phyloP scores from a whole-genome alignment of 768 basidiomycete species.

The Cyclocybe cylindracea region DNA sequence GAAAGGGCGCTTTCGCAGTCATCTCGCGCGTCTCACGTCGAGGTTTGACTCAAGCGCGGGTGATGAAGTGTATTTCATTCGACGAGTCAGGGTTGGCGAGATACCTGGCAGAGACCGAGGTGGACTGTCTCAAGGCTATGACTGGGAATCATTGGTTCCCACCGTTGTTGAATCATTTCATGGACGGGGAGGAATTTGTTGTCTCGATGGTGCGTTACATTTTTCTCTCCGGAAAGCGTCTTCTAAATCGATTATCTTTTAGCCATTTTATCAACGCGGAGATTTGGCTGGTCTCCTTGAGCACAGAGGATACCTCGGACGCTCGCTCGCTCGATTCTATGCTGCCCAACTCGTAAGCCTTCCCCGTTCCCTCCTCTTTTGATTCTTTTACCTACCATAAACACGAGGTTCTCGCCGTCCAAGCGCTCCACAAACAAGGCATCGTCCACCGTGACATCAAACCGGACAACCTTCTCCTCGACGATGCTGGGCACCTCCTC shows the following conservation, averaged over 20 bases:
- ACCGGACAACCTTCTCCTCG: conserved; percentile 35
- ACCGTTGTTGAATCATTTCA: conserved; percentile 21
- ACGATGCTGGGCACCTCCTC: conserved; percentile 30
- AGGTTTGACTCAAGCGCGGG: conserved; percentile 21
- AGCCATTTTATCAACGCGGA: conserved; percentile 26
- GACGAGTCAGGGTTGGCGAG: conserved; percentile 24
- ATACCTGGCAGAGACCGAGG: conserved; percentile 23
- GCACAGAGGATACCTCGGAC: conserved; percentile 23
- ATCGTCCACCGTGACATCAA: conserved; percentile 39
- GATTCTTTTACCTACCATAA: not conserved
- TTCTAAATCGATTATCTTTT: not conserved
- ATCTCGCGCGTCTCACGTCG: conserved; percentile 24
- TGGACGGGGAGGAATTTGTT: conserved; percentile 21
- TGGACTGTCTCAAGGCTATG: conserved; percentile 23
- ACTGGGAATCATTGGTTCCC: conserved; percentile 24
- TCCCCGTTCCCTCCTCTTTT: not conserved
- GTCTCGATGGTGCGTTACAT: conserved; percentile 21
- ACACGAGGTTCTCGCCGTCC: conserved; percentile 30
- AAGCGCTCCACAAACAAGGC: conserved; percentile 30
- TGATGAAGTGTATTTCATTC: conserved; percentile 27
- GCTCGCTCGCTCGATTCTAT: conserved; percentile 27
- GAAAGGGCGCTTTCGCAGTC: conserved; percentile 24
- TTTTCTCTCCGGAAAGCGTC: not conserved
- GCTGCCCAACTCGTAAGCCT: conserved; percentile 26
- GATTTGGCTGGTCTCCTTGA: conserved; percentile 22